A percentile compares a stretch with the other conserved stretches of the same genome.
Evolutionary conservation across 1,284 basidiomycete genomes (phyloP).

Genomic region (Retiboletus fuscus): DNA sequence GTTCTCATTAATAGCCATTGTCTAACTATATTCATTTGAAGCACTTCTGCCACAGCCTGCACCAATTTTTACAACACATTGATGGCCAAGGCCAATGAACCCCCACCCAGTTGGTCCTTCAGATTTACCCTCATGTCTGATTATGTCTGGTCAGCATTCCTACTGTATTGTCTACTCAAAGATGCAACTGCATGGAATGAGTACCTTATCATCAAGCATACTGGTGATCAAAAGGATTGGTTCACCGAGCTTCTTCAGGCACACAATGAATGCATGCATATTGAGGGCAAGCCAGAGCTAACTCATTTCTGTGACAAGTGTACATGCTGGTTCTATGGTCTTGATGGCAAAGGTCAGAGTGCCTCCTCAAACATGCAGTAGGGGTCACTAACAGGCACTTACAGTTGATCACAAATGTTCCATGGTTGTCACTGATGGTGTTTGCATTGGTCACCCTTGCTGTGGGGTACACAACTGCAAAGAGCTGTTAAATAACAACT

Average conservation of each 20-base stretch:
- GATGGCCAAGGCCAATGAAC: not conserved
- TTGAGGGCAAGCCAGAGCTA: conserved; percentile 39
- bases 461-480: conserved; percentile 39
- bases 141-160: conserved; percentile 19
- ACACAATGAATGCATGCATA: conserved; percentile 31
- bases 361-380: too few relatives aligned
- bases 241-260: conserved; percentile 34
- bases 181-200: not conserved
- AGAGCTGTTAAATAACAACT: conserved; percentile 21
- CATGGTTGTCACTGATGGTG: conserved; percentile 45
- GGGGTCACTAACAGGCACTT: too few relatives aligned
- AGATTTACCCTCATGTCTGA: conserved; percentile 4
- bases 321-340: conserved; percentile 13
- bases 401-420: conserved; percentile 20
- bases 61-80: not conserved
- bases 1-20: not conserved
- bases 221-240: conserved; percentile 12
- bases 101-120: not conserved
- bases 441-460: conserved; percentile 32
- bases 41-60: conserved; percentile 11
- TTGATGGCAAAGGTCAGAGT: not conserved
- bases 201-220: not conserved
- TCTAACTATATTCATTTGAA: not conserved
- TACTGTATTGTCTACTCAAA: conserved; percentile 18
- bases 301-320: conserved; percentile 43